These are phyloP conservation scores for Chamaecyparis obtusa DNA, from an alignment of 75 land plant genomes.

Conservation along the genomic window DNA sequence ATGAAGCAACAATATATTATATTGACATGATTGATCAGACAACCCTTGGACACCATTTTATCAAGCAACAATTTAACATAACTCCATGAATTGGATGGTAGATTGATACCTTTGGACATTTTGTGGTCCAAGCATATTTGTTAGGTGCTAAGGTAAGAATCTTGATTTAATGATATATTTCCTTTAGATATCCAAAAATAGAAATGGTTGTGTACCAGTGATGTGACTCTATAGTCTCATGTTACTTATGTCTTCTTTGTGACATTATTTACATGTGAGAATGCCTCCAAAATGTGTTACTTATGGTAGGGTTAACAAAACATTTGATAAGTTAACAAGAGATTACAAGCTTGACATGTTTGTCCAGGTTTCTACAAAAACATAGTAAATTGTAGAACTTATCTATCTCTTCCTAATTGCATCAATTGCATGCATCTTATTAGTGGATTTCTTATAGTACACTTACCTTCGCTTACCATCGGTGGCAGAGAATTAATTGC, in stretches of 20 bases:
- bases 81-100: conserved; percentile 90
- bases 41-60: too few relatives aligned
- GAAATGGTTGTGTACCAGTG: too few relatives aligned
- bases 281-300: neutral
- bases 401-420: neutral
- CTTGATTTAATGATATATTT: neutral
- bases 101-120: conserved; percentile 99
- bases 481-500: too few relatives aligned
- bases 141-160: conserved; percentile 78
- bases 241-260: too few relatives aligned
- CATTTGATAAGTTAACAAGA: neutral
- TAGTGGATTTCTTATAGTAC: neutral
- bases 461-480: neutral
- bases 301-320: neutral
- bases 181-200: neutral
- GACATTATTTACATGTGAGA: too few relatives aligned
- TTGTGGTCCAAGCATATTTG: conserved; percentile 74
- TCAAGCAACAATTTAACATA: conserved; percentile 59
- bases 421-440: neutral
- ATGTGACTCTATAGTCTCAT: too few relatives aligned
- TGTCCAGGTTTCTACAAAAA: too few relatives aligned
- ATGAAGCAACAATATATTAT: too few relatives aligned
- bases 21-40: too few relatives aligned
- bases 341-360: neutral
- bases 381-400: too few relatives aligned